A percentile compares a stretch with the other conserved stretches of the same genome.
Evolutionary conservation across 2,329 filamentous ascomycete genomes (phyloP).

Genomic region (Ophiostoma novo-ulmi): DNA sequence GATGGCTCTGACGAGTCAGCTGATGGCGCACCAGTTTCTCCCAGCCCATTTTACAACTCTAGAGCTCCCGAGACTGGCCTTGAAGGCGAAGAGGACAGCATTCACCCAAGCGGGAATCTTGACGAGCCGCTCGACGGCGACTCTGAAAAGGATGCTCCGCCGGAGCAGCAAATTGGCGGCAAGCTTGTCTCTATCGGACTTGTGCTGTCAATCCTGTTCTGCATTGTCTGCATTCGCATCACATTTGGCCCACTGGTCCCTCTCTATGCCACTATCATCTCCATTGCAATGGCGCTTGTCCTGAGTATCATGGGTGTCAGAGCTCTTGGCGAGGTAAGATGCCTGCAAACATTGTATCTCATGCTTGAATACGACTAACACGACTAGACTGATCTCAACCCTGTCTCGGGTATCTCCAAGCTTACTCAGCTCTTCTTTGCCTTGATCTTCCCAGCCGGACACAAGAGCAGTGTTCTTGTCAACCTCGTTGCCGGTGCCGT

Average conservation of each 20-base stretch:
- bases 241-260: slow-evolving; percentile 78
- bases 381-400: slow-evolving; percentile 75
- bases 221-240: slow-evolving; percentile 72
- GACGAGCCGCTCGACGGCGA: background rate
- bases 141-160: slow-evolving; percentile 68
- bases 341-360: background rate
- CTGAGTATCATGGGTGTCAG: slow-evolving; percentile 69
- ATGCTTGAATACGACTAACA: background rate
- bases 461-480: slow-evolving; percentile 84
- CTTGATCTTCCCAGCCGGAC: slow-evolving; percentile 72
- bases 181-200: slow-evolving; percentile 70
- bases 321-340: slow-evolving; percentile 54
- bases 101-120: background rate
- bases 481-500: slow-evolving; percentile 93
- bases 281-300: slow-evolving; percentile 78
- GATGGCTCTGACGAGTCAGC: slow-evolving; percentile 13
- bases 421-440: slow-evolving; percentile 94
- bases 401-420: slow-evolving; percentile 94
- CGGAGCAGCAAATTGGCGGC: slow-evolving; percentile 71
- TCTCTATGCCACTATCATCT: slow-evolving; percentile 65
- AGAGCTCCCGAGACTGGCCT: slow-evolving; percentile 13
- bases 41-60: background rate
- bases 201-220: slow-evolving; percentile 69
- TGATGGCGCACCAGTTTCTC: background rate
- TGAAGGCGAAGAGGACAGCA: slow-evolving; percentile 23